phyloP scores from a whole-genome alignment of 345 rosid genomes.

The Arabidopsis arenosa region DNA sequence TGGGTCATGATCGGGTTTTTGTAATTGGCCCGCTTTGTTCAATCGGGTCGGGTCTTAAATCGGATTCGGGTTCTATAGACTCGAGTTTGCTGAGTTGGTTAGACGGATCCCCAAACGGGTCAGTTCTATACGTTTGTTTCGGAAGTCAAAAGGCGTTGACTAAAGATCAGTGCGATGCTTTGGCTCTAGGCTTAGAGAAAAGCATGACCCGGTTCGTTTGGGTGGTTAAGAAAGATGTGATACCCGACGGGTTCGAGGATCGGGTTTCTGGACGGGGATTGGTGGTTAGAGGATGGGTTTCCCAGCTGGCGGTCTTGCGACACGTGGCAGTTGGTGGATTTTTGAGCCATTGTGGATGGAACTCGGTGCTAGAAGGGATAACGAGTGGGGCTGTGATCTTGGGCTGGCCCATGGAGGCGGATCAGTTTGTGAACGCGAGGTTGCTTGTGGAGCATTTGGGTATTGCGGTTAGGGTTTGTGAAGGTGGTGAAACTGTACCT shows the following conservation, averaged over 20 bases:
- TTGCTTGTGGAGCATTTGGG: conserved; percentile 61
- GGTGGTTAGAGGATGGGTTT: conserved; percentile 63
- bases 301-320: conserved; percentile 54
- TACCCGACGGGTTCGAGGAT: conserved; percentile 61
- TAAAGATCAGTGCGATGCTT: conserved; percentile 52
- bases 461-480: conserved; percentile 55
- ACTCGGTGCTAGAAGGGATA: conserved; percentile 65
- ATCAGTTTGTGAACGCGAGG: conserved; percentile 58
- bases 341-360: conserved; percentile 85
- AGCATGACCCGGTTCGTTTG: conserved; percentile 63
- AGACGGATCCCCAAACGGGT: conserved; percentile 53
- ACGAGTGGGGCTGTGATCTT: conserved; percentile 57
- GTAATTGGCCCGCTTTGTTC: conserved; percentile 63
- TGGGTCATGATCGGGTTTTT: conserved; percentile 55
- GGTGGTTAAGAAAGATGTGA: conserved; percentile 58
- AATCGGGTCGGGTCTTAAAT: conserved; percentile 36
- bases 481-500: conserved; percentile 60
- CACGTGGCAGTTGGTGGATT: conserved; percentile 68
- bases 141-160: conserved; percentile 64
- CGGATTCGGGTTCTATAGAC: conserved; percentile 15
- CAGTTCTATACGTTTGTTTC: conserved; percentile 69
- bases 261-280: conserved; percentile 55
- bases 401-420: conserved; percentile 84
- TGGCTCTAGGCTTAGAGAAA: conserved; percentile 59
- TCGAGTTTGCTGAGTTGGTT: conserved; percentile 51